These are phyloP conservation scores for Penicillium macrosclerotiorum DNA, from an alignment of 495 filamentous ascomycete species.

Conservation along the genomic window DNA sequence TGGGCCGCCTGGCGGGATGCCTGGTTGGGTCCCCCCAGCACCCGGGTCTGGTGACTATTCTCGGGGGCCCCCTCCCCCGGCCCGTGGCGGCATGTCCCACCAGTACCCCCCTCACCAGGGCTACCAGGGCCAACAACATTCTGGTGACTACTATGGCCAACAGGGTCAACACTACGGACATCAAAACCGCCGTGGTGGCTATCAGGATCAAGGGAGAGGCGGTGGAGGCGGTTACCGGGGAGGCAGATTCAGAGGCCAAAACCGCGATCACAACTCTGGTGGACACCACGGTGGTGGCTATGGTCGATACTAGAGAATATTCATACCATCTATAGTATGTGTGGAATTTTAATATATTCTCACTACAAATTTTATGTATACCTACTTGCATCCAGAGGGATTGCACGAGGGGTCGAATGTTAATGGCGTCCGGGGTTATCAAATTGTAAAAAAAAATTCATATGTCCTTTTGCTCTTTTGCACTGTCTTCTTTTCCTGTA, in stretches of 20 bases:
- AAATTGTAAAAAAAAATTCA: no score
- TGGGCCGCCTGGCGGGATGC: constrained; percentile 25
- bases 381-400: not conserved
- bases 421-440: no score
- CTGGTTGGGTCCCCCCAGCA: constrained; percentile 39
- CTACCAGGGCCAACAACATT: constrained; percentile 22
- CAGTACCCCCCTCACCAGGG: constrained; percentile 26
- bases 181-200: constrained; percentile 20
- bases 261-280: constrained; percentile 27
- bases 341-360: no score
- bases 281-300: constrained; percentile 35
- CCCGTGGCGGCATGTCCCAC: constrained; percentile 35
- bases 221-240: constrained; percentile 27
- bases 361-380: constrained; percentile 12
- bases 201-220: constrained; percentile 25
- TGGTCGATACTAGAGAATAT: constrained; percentile 36
- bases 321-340: no score
- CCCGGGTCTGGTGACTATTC: constrained; percentile 34
- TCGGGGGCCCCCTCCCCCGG: constrained; percentile 41
- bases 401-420: no score
- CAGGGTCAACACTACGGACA: constrained; percentile 29
- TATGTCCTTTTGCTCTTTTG: no score
- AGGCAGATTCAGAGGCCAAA: constrained; percentile 25
- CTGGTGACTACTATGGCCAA: constrained; percentile 28
- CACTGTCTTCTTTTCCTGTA: no score